Conservation (phyloP, 2,329 filamentous ascomycete species). For the Hypoxylon sp. region DNA sequence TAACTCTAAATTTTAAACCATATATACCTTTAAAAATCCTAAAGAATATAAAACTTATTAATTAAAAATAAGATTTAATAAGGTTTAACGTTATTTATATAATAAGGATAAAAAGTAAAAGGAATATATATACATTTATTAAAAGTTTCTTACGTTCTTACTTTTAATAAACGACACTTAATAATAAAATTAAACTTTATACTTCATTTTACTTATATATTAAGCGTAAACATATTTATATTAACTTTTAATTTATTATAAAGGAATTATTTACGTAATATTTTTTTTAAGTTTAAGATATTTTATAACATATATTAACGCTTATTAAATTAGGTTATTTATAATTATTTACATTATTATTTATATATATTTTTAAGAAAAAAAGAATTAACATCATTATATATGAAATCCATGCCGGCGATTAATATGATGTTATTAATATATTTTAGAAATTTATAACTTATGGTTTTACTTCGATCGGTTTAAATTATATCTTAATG, state of each 20-base stretch:
- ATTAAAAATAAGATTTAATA: conserved; percentile 8
- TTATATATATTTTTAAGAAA: conserved; percentile 1
- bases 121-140: neutral
- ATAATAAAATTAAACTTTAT: neutral
- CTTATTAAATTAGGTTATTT: conserved; percentile 1
- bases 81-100: conserved; percentile 5
- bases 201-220: neutral
- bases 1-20: neutral
- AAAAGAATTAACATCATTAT: neutral
- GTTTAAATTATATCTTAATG: neutral
- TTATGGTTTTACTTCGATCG: neutral
- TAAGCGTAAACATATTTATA: neutral
- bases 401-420: neutral
- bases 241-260: conserved; percentile 3
- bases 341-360: conserved; percentile 5
- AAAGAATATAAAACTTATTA: neutral
- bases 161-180: neutral
- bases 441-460: neutral
- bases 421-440: neutral
- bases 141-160: neutral
- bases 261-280: neutral
- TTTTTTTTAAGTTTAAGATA: neutral
- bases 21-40: neutral
- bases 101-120: neutral
- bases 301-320: neutral